Conservation (phyloP, 495 filamentous ascomycete genomes). For the Talaromyces nanjingensis region DNA sequence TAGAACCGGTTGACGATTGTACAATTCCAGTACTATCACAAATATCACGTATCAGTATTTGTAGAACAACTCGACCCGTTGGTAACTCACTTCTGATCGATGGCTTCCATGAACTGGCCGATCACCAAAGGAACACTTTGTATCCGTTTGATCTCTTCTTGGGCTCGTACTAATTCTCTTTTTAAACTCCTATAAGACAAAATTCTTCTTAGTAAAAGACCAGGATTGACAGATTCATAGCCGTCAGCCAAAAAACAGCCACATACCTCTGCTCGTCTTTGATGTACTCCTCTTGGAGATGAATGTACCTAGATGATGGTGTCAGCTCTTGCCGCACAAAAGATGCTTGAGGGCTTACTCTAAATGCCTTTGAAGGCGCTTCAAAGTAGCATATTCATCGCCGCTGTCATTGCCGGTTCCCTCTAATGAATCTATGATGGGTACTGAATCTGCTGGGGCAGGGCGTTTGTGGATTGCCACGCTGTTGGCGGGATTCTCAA, state of each 20-base stretch:
- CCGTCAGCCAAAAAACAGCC: not conserved
- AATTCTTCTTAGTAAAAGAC: not conserved
- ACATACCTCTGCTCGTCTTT: constrained; percentile 95
- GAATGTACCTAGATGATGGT: constrained; percentile 65
- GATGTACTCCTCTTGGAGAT: constrained; percentile 99
- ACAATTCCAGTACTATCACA: constrained; percentile 84
- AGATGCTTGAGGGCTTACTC: constrained; percentile 51
- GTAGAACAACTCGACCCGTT: constrained; percentile 13
- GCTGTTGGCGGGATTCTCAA: constrained; percentile 70
- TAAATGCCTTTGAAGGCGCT: constrained; percentile 90
- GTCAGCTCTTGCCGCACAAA: constrained; percentile 22
- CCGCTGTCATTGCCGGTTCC: constrained; percentile 71
- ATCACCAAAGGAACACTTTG: constrained; percentile 97
- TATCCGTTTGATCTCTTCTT: constrained; percentile 99
- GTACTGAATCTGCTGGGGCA: constrained; percentile 69
- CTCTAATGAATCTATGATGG: constrained; percentile 83
- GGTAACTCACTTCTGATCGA: constrained; percentile 80
- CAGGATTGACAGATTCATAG: not conserved
- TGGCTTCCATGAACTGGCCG: constrained; percentile 99
- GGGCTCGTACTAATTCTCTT: constrained; percentile 90
- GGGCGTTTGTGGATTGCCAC: constrained; percentile 71
- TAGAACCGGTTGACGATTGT: constrained; percentile 94
- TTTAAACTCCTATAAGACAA: constrained; percentile 72
- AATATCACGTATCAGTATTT: not conserved
- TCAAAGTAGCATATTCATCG: constrained; percentile 92